Base-by-base conservation (phyloP, 768 basidiomycete species). In the Lentinula edodes region DNA sequence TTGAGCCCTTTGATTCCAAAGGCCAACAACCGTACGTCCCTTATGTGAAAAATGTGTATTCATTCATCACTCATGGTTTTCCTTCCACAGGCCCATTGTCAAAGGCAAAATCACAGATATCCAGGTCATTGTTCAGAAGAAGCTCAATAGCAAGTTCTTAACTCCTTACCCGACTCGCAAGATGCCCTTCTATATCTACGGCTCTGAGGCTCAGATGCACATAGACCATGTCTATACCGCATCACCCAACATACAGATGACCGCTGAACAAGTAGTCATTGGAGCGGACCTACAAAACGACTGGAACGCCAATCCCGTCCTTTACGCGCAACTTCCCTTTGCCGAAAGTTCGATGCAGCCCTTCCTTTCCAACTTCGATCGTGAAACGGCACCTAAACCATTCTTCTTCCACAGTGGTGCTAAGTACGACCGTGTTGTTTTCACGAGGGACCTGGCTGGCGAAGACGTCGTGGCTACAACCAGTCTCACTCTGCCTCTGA, bases 141-240 rank as follows among this genome's bases (percentile, higher is more conserved):
- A 70, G 6, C 66, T 79, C 5, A 59, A 64, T 34, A 68, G 72
- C 20, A 63, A 65, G 20, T 66, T 66, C 61, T 71, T 73, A 34
- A n/a, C 58, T 20, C 57, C 64, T 12, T 69, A 70, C 42, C 75
- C 76, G 15, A 66, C 71, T 39, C 59, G 62, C 16, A 61, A 57
- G 41, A 75, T 71, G 64, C 76, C 75, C 5, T 80, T 80, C 69
- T 78, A 76, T 64, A 63, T 80, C 18, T 80, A 77, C 51, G 76
- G 78, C 23, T 70, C 70, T 6, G 9, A 46, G 4, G 48, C 60
- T 45, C 65, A 74, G 46, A 52, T 59, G 32, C 71, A 75, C 66
- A 66, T 80, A 55, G 76, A 77, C 45, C 78, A 79, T 61, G 65
- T 71, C 38, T 66, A 72, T 28, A 52, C 66, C n/a, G 55, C 52